phyloP scores from a whole-genome alignment of 176 grass and related monocot species.

The Triticum aestivum region DNA sequence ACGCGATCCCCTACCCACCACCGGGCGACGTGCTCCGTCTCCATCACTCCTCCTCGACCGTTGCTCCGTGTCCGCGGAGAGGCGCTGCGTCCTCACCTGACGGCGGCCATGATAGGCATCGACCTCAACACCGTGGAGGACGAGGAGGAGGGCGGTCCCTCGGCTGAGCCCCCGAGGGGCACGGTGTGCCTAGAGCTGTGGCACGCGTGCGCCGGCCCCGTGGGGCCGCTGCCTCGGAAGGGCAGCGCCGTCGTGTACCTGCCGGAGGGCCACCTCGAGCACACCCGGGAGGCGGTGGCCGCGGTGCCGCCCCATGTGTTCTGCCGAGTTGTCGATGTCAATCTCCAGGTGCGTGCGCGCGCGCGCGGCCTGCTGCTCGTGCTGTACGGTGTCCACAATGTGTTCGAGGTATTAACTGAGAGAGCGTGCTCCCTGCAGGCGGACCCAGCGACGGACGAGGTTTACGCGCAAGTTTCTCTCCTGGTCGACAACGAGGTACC shows the following conservation, averaged over 20 bases:
- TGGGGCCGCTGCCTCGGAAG: constrained; percentile 51
- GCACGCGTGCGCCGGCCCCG: constrained; percentile 80
- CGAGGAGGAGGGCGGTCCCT: constrained; percentile 41
- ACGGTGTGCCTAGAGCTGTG: constrained; percentile 71
- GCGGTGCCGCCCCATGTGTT: constrained; percentile 69
- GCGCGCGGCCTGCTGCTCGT: not conserved
- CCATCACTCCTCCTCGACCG: constrained; percentile 24
- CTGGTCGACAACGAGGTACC: constrained; percentile 35
- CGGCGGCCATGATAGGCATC: constrained; percentile 40
- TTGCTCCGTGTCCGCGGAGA: not conserved
- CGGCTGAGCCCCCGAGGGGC: not conserved
- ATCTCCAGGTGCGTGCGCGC: constrained; percentile 58
- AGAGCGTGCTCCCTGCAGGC: constrained; percentile 44
- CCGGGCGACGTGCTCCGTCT: not conserved
- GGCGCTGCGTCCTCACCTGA: not conserved
- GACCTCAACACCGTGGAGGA: constrained; percentile 86
- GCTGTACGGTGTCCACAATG: constrained; percentile 20
- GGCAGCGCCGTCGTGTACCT: constrained; percentile 71
- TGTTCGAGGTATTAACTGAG: constrained; percentile 14
- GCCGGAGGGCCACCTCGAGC: constrained; percentile 71
- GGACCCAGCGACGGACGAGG: constrained; percentile 73
- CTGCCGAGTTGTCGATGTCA: constrained; percentile 81
- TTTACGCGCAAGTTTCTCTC: constrained; percentile 55
- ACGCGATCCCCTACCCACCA: not conserved
- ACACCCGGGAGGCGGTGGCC: constrained; percentile 20